A percentile compares a stretch with the other conserved stretches of the same genome.
These are phyloP conservation scores for Vanrija pseudolonga DNA, from an alignment of 1,284 basidiomycete species.

Conservation along the genomic window DNA sequence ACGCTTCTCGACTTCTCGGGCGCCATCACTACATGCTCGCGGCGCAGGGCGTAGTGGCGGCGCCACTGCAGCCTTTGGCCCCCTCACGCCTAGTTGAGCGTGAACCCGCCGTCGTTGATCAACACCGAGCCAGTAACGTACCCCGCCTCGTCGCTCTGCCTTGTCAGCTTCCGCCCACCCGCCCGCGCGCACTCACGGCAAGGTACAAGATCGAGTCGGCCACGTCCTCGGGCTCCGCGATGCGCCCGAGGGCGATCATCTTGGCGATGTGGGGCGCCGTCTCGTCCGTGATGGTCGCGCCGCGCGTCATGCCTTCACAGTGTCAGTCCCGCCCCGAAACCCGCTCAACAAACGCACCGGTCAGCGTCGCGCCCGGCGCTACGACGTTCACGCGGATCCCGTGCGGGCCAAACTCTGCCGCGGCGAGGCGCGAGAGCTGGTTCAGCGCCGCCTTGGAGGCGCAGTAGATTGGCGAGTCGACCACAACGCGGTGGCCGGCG, in stretches of 20 bases:
- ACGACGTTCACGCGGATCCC: conserved; percentile 5
- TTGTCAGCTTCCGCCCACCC: too few species aligned
- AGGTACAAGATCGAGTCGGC: conserved; percentile 4
- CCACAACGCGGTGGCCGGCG: not conserved
- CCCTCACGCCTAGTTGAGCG: too few species aligned
- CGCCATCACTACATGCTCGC: too few species aligned
- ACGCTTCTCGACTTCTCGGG: too few species aligned
- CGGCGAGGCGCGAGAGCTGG: not conserved
- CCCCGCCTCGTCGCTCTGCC: conserved; percentile 3
- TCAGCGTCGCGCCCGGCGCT: conserved; percentile 3
- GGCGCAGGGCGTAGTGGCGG: too few species aligned
- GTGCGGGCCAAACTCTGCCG: not conserved
- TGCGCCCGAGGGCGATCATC: not conserved
- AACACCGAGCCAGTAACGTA: conserved; percentile 3
- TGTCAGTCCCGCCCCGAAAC: too few species aligned
- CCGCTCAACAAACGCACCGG: not conserved
- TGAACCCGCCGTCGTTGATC: too few species aligned
- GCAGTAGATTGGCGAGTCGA: not conserved
- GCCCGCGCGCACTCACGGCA: conserved; percentile 3
- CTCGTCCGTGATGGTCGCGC: not conserved
- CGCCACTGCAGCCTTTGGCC: too few species aligned
- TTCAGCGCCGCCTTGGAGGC: conserved; percentile 4
- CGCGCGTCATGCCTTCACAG: conserved; percentile 3
- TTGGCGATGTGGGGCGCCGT: not conserved
- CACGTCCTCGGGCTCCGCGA: conserved; percentile 1